Conservation (phyloP, 2,329 filamentous ascomycete genomes). For the Fusarium foetens region DNA sequence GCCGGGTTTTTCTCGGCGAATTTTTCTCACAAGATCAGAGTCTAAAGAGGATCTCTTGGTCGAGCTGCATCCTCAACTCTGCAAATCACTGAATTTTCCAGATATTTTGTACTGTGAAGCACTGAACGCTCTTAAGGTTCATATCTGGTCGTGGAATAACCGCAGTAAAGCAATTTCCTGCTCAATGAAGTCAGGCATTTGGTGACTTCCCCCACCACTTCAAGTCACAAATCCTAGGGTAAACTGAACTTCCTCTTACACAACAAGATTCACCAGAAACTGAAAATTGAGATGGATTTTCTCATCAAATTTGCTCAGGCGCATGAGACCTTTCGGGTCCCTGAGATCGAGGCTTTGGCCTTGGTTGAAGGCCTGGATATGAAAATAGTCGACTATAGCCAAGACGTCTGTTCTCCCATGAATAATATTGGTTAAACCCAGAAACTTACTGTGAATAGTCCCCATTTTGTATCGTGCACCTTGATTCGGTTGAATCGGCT, state of each 20-base stretch:
- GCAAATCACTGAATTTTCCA: neutral
- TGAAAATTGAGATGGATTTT: conserved; percentile 70
- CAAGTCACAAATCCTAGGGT: neutral
- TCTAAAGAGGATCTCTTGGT: conserved; percentile 69
- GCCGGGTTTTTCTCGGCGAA: conserved; percentile 45
- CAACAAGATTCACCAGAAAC: neutral
- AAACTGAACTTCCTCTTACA: conserved; percentile 2
- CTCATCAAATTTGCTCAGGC: conserved; percentile 89
- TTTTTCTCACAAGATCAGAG: conserved; percentile 28
- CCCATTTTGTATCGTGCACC: conserved; percentile 82
- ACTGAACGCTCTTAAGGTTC: neutral
- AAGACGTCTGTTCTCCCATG: conserved; percentile 67
- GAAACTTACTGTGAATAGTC: conserved; percentile 65
- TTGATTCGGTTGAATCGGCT: conserved; percentile 74
- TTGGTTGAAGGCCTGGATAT: conserved; percentile 73
- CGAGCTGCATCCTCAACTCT: conserved; percentile 8
- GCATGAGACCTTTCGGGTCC: conserved; percentile 89
- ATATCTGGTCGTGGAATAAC: neutral
- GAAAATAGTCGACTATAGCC: conserved; percentile 78
- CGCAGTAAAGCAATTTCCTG: neutral
- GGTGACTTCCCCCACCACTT: conserved; percentile 22
- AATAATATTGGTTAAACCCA: conserved; percentile 10
- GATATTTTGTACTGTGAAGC: neutral
- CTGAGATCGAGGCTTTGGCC: conserved; percentile 86
- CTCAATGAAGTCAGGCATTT: neutral